phyloP scores from a whole-genome alignment of 1,139 yeast genomes.

The Debaryomycetaceae sp. region DNA sequence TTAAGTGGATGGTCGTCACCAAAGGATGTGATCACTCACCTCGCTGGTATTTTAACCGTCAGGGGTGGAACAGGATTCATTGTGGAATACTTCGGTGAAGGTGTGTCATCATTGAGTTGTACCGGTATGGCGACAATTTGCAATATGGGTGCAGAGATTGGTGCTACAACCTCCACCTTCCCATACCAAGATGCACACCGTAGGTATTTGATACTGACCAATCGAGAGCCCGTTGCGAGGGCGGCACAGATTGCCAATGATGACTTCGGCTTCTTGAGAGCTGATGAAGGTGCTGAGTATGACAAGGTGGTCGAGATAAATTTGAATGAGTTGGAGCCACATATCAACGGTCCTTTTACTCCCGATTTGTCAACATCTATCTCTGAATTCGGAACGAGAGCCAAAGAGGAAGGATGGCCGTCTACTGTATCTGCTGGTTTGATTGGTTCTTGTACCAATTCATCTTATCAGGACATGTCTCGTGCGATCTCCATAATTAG shows the following conservation, averaged over 20 bases:
- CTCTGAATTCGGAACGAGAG: slow-evolving; percentile 62
- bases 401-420: slow-evolving; percentile 78
- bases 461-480: slow-evolving; percentile 96
- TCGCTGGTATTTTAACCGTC: slow-evolving; percentile 88
- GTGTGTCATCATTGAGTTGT: slow-evolving; percentile 80
- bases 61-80: slow-evolving; percentile 97
- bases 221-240: slow-evolving; percentile 75
- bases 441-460: slow-evolving; percentile 97
- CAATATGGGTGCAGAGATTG: slow-evolving; percentile 99
- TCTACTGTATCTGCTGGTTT: slow-evolving; percentile 78
- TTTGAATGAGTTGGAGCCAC: slow-evolving; percentile 74
- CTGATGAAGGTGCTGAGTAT: slow-evolving; percentile 80
- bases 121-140: slow-evolving; percentile 99
- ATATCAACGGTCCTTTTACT: slow-evolving; percentile 91
- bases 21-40: slow-evolving; percentile 86
- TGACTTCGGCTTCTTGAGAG: slow-evolving; percentile 60
- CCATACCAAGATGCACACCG: slow-evolving; percentile 89
- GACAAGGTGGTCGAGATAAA: slow-evolving; percentile 82
- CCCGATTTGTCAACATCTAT: slow-evolving; percentile 91
- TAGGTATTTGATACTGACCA: slow-evolving; percentile 76
- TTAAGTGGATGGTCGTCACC: slow-evolving; percentile 94
- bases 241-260: slow-evolving; percentile 68
- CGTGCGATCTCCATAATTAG: slow-evolving; percentile 84
- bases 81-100: slow-evolving; percentile 94
- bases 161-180: slow-evolving; percentile 96